Evolutionary conservation across 495 filamentous ascomycete species (phyloP), one percentile per base, ranked within the genome.

Genomic region (Chaetomium tenue): DNA sequence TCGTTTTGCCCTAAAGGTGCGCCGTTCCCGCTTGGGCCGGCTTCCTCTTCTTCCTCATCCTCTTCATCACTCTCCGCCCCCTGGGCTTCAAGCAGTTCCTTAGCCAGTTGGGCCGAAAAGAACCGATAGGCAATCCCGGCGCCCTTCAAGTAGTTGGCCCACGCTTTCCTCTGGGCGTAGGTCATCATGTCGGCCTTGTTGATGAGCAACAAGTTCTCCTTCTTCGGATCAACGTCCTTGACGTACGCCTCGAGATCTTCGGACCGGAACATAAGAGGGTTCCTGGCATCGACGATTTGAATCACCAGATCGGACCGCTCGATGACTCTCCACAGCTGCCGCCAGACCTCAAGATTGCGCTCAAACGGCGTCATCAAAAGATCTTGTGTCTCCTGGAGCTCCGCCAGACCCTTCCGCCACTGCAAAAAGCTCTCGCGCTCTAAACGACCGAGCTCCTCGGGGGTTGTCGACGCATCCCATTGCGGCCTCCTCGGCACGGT

Each of bases 171-270:
- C 76, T 99, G 95, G 68, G 87, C 85, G 60, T 86, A 75, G 18
- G 92, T 94, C 91, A 99, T 91, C 95, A 99, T 96, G 81, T 99
- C 95, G 47, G 95, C 93, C 84, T 99, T 99, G 80, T 99, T 99
- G 60, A 99, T 91, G 44, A 99, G 79, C 52, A 99, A 76, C 70
- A 99, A 71, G 74, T 99, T 99, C 67, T 90, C 84, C 82, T 99
- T 99, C 71, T 84, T 86, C 1, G 87, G 76, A 71, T 91, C 88
- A 30, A 98, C 89, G 75, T 97, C 91, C 79, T 94, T 92, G 54
- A 98, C 94, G 68, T 99, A 99, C 60, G 77, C 83, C 72, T 97
- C 95, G 56, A 99, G 76, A 78, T 98, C 95, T 72, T 96, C 93
- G 13, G 87, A 96, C 18, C 95, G 86, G 78, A 98, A 99, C 69